Base-by-base conservation (phyloP, 1,284 basidiomycete genomes). In the Athelia sp. region DNA sequence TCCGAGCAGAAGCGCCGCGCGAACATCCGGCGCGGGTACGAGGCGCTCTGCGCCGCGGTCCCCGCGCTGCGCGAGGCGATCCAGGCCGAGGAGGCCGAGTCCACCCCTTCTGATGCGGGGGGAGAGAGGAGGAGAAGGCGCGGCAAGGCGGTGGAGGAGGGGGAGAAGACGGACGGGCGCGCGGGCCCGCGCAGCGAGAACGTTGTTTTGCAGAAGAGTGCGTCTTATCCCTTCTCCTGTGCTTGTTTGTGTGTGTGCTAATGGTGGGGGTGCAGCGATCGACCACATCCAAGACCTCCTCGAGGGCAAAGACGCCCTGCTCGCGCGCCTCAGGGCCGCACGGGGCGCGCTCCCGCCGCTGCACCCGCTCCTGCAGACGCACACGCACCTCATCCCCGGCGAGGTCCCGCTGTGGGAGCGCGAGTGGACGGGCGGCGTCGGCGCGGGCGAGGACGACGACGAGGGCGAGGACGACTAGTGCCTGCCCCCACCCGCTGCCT, bases 131-230 rank as follows among this genome's bases (percentile, higher is more conserved):
- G 23, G 56, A 52, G 53, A 51, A 44, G 43, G 53, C 59, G 26
- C 56, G 63, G 52, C 74, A 70, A 64, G 24, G 15, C 36, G 15
- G 60, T 55, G 14, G 75, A 77, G n/a, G 73, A 72, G 2, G 68
- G 67, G 8, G 86, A 88, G 57, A 83, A 79, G 66, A 56, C 80
- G 8, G 90, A 93, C 59, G 90, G 90, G 18, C 69, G 90, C 32
- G 87, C 89, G 1, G 90, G 90, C 1, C 89, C 91, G 13, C 74
- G 85, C 58, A 92, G 90, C 61, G 90, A 93, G 68, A 90, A 90
- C 52, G 79, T 93, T 46, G 90, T 93, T 3, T 66, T 93, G 43
- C 78, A 78, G 44, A 91, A 92, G 67, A 90, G n/a, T n/a, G n/a
- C n/a, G n/a, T n/a, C n/a, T n/a, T n/a, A n/a, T n/a, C n/a, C n/a